Evolutionary conservation across 306 rosid genomes (phyloP), one percentile per base, ranked within the genome.

Genomic region (Arachis hypogaea): DNA sequence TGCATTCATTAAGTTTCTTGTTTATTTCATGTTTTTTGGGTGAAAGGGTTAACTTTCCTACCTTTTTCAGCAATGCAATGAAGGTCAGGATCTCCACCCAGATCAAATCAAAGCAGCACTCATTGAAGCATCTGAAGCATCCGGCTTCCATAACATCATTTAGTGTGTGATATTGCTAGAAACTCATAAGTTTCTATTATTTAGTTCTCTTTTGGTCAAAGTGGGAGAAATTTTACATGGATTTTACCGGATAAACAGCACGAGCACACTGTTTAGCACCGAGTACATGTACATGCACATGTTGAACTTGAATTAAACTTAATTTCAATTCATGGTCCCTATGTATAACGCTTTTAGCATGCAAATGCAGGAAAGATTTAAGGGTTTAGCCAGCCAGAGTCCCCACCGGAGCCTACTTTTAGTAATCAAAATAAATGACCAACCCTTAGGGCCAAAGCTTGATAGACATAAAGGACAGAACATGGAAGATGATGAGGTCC

Each of bases 71-170:
- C 89, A 87, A 85, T 75, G 87, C 79, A 80, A 76, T 81, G 92
- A 88, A 78, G 87, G 85, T n/a, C 86, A 85, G 65, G 86, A 88
- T 33, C 84, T 85, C 16, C 69, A 74, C 62, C 89, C 90, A 0
- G 95, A 89, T 77, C 84, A 85, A 59, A 85, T 91, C 8, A 89
- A 89, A 68, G 88, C 89, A 22, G 82, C 83, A 60, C 92, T 88
- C 42, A 52, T 87, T 87, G 89, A 87, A 63, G 85, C 88, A 41
- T 90, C 86, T 87, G 89, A 87, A 63, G 85, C 88, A 41, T 90
- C 86, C 57, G 89, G 89, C 59, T 82, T 81, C 64, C 86, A 81
- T 75, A 66, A 81, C 63, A 78, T 77, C 72, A 56, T 68, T 7
- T 91, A 78, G 68, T 63, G 49, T 16, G 68, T 63, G 49, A 8